Conservation (phyloP, 2,329 filamentous ascomycete genomes). For the Xylariaceae sp. region DNA sequence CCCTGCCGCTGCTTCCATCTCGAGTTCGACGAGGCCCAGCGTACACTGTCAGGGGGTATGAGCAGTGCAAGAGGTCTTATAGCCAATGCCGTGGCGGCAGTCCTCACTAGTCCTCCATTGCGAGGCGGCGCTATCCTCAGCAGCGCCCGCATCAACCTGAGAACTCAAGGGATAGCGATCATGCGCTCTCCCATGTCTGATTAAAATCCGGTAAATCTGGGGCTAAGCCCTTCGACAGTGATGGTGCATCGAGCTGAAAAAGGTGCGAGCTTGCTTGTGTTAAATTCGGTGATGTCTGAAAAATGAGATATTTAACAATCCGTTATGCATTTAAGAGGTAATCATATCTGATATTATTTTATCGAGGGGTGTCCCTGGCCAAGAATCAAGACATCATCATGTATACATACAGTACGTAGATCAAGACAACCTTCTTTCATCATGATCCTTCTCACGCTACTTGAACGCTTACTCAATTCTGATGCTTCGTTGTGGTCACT, state of each 20-base stretch:
- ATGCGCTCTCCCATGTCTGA: slow-evolving; percentile 25
- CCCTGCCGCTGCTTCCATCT: slow-evolving; percentile 83
- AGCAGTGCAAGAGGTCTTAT: background rate
- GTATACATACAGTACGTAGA: too few relatives aligned
- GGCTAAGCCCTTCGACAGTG: background rate
- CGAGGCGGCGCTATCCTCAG: slow-evolving; percentile 27
- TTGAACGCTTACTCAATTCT: too few relatives aligned
- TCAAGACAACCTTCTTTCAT: too few relatives aligned
- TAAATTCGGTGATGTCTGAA: background rate
- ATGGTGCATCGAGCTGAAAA: background rate
- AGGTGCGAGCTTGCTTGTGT: background rate
- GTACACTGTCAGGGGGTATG: slow-evolving; percentile 6
- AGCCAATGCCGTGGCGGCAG: slow-evolving; percentile 7
- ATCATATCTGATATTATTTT: background rate
- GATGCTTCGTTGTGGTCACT: too few relatives aligned
- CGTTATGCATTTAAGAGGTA: background rate
- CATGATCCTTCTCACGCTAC: too few relatives aligned
- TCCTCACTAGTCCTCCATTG: slow-evolving; percentile 31
- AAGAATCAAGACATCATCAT: too few relatives aligned
- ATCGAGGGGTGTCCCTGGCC: too few relatives aligned
- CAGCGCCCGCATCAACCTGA: slow-evolving; percentile 31
- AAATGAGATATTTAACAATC: background rate
- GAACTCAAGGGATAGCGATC: slow-evolving; percentile 10
- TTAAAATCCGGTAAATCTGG: background rate
- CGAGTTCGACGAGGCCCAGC: slow-evolving; percentile 62